Conservation (phyloP, 2,329 filamentous ascomycete species). For the Elsinoe australis region DNA sequence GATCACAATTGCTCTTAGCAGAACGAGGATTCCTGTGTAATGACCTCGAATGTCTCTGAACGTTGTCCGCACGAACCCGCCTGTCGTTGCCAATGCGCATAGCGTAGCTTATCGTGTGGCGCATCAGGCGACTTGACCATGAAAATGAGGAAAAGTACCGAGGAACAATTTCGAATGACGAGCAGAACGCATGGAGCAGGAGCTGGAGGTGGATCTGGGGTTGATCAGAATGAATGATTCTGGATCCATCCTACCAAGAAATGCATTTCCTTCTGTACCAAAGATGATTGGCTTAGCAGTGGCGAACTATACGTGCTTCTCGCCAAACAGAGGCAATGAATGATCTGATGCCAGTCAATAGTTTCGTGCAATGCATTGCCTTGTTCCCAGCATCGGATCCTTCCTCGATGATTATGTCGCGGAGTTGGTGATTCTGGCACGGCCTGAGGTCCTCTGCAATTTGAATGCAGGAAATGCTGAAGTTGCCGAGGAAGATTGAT, state of each 20-base stretch:
- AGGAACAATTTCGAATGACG: not conserved
- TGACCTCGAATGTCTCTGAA: not conserved
- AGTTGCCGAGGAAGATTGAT: not conserved
- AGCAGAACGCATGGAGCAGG: not conserved
- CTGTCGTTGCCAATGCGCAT: slow-evolving; percentile 6
- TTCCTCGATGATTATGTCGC: not conserved
- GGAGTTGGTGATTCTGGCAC: slow-evolving; percentile 3
- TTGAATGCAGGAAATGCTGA: not conserved
- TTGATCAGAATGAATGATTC: not conserved
- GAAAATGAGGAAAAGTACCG: not conserved
- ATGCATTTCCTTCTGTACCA: not conserved
- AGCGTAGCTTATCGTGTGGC: slow-evolving; percentile 8
- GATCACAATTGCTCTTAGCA: not conserved
- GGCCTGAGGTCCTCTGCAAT: not conserved
- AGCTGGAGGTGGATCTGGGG: slow-evolving; percentile 3
- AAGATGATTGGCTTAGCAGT: slow-evolving; percentile 1
- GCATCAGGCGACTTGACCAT: not conserved
- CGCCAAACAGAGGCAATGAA: not conserved
- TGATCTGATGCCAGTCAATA: slow-evolving; percentile 10
- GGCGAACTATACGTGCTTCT: not conserved
- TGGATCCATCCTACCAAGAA: slow-evolving; percentile 11
- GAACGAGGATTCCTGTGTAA: not conserved
- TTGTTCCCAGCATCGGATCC: slow-evolving; percentile 6
- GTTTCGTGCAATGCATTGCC: not conserved
- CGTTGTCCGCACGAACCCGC: not conserved